phyloP scores from a whole-genome alignment of 75 land plant species.

The Pseudotsuga menziesii region DNA sequence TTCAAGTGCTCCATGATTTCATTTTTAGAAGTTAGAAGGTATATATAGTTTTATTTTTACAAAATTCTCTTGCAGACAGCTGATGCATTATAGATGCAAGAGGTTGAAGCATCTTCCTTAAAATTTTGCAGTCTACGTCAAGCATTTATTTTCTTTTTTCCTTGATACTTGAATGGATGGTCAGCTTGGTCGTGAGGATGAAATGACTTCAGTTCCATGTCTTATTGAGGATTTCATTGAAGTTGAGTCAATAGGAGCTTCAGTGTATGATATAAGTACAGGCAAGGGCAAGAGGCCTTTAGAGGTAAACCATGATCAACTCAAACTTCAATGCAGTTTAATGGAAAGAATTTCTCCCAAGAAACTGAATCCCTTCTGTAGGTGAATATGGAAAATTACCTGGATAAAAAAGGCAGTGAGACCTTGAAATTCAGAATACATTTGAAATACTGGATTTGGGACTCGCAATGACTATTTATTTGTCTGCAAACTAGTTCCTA shows the following conservation, averaged over 20 bases:
- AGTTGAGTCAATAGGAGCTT: constrained; percentile 12
- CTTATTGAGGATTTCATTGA: constrained; percentile 28
- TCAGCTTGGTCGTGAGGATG: constrained; percentile 61
- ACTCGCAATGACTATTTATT: background rate
- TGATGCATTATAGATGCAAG: background rate
- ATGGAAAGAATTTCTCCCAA: too few species aligned
- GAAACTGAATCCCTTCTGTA: too few species aligned
- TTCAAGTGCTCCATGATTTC: background rate
- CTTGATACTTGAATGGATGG: constrained; percentile 77
- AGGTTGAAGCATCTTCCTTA: background rate
- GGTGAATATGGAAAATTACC: too few species aligned
- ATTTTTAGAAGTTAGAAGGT: background rate
- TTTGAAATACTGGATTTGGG: too few species aligned
- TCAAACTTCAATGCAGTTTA: too few species aligned
- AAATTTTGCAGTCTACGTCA: background rate
- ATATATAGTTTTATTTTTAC: background rate
- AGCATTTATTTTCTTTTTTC: background rate
- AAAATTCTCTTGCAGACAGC: too few species aligned
- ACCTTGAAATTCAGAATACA: too few species aligned
- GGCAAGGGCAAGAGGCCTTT: background rate
- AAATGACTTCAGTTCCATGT: constrained; percentile 26
- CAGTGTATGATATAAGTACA: background rate
- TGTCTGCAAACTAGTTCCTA: background rate
- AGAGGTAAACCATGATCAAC: background rate
- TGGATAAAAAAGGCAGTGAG: too few species aligned